Percentiles rank a stretch among this genome's conserved stretches.
phyloP scores from a whole-genome alignment of 768 basidiomycete species.

The Dentipellis sp. region DNA sequence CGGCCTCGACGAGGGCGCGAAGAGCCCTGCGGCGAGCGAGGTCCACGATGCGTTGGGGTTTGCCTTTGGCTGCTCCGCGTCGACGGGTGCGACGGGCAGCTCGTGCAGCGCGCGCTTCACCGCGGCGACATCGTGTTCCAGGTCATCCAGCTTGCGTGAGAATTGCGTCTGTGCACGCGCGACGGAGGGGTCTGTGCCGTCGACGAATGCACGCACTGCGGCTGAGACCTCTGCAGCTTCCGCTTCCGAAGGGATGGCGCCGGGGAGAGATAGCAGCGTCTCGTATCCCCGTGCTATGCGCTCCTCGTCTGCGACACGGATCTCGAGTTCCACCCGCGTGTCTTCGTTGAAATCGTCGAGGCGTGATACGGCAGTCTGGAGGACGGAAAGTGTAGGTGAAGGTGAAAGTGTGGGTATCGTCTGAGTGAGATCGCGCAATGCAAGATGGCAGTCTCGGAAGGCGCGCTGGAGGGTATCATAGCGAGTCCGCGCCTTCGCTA shows the following conservation, averaged over 20 bases:
- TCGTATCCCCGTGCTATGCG: constrained; percentile 59
- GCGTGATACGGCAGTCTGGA: constrained; percentile 47
- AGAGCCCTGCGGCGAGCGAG: constrained; percentile 52
- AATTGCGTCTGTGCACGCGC: constrained; percentile 39
- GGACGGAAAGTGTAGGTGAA: constrained; percentile 18
- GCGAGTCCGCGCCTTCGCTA: constrained; percentile 36
- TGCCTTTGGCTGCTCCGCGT: constrained; percentile 6
- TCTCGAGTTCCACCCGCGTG: constrained; percentile 75
- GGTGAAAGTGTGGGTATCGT: constrained; percentile 19
- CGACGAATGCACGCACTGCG: constrained; percentile 47
- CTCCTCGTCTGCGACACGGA: constrained; percentile 63
- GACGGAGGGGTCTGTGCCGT: constrained; percentile 41
- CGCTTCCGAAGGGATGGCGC: constrained; percentile 26
- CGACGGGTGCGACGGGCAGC: constrained; percentile 15
- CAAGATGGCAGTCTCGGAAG: constrained; percentile 62
- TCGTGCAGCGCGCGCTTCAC: constrained; percentile 55
- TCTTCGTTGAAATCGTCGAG: constrained; percentile 73
- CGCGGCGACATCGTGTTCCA: constrained; percentile 67
- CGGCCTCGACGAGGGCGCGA: constrained; percentile 29
- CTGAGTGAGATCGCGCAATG: constrained; percentile 48
- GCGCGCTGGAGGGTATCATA: constrained; percentile 54
- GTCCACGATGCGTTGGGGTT: constrained; percentile 22
- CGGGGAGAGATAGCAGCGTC: constrained; percentile 52
- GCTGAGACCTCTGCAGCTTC: constrained; percentile 31
- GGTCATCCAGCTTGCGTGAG: constrained; percentile 53